These are phyloP conservation scores for Lichenothelia convexa DNA, from an alignment of 495 filamentous ascomycete species.

Conservation along the genomic window DNA sequence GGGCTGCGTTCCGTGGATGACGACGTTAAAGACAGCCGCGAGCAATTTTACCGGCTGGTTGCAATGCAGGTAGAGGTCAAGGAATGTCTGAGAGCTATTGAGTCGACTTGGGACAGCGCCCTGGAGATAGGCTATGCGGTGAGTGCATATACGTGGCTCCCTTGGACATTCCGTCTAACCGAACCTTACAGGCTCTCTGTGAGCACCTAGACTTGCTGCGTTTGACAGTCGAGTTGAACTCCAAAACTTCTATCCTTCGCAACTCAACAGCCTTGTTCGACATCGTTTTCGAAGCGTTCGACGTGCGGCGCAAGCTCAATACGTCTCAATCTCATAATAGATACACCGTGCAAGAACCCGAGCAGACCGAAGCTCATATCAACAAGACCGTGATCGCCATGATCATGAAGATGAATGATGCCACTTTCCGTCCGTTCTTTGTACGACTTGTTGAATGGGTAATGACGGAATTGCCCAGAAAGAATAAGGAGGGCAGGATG, in stretches of 20 bases:
- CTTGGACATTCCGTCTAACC: slow-evolving; percentile 8
- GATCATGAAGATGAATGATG: slow-evolving; percentile 91
- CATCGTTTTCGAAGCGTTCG: slow-evolving; percentile 44
- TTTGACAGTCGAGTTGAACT: slow-evolving; percentile 50
- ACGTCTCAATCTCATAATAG: slow-evolving; percentile 16
- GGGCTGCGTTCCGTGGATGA: slow-evolving; percentile 32
- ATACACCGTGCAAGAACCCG: slow-evolving; percentile 32
- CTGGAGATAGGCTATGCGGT: slow-evolving; percentile 37
- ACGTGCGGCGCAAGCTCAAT: slow-evolving; percentile 12
- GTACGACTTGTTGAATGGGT: slow-evolving; percentile 67
- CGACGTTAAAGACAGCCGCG: slow-evolving; percentile 41
- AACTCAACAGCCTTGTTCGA: slow-evolving; percentile 42
- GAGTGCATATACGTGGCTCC: slow-evolving; percentile 15
- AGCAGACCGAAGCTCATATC: slow-evolving; percentile 43
- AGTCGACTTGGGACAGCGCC: slow-evolving; percentile 50
- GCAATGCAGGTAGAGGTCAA: slow-evolving; percentile 56
- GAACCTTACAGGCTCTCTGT: slow-evolving; percentile 32
- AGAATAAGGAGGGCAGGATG: slow-evolving; percentile 33
- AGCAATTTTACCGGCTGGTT: slow-evolving; percentile 48
- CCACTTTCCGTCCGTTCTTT: slow-evolving; percentile 90
- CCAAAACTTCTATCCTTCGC: slow-evolving; percentile 56
- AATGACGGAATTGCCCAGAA: slow-evolving; percentile 33
- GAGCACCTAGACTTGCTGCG: slow-evolving; percentile 50
- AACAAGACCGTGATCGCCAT: slow-evolving; percentile 61
- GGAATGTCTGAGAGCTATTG: slow-evolving; percentile 45